Evolutionary conservation across 495 filamentous ascomycete species (phyloP), one percentile per base, ranked within the genome.

Genomic region (Penicillium soppii): DNA sequence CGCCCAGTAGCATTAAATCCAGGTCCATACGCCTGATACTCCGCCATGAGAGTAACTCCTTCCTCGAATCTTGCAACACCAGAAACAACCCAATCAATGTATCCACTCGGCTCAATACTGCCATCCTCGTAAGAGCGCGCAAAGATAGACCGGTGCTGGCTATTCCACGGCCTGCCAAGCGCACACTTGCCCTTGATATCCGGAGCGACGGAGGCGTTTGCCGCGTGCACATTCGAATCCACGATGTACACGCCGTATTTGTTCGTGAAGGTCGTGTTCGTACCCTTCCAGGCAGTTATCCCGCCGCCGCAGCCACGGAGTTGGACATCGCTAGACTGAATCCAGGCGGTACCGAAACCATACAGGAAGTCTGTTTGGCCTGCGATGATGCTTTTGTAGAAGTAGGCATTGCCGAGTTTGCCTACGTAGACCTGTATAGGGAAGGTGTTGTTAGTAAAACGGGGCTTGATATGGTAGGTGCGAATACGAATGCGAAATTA

Each of bases 271-370:
- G 80, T 84, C 0, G 81, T 84, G 62, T 86, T 86, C 1, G 76
- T 81, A 12, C 81, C 82, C 47, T 86, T 86, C 82, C 82, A 85
- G 6, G 82, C 82, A n/a, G 80, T 83, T 40, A 85, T 76, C 39
- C 82, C 82, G 50, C 82, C 82, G 21, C 82, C 82, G 58, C 81
- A 84, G 43, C 62, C 61, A 25, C 82, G 75, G 21, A 85, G 70
- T 4, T 64, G 61, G 6, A 84, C 47, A 2, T 62, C 52, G 4
- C 65, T 74, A 3, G 67, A 62, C 53, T 79, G 65, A 25, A 78
- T 62, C 67, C 72, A 81, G 21, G 69, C 70, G 7, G 75, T 80
- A 54, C 77, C 76, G 58, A 81, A 81, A 22, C 72, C 77, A 65
- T 80, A 81, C 6, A 80, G 62, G 62, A 81, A 80, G 58, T 86